Percentiles rank a stretch among this genome's conserved stretches.
Evolutionary conservation across 2,329 filamentous ascomycete genomes (phyloP).

Genomic region (Hymenoscyphus albidus): DNA sequence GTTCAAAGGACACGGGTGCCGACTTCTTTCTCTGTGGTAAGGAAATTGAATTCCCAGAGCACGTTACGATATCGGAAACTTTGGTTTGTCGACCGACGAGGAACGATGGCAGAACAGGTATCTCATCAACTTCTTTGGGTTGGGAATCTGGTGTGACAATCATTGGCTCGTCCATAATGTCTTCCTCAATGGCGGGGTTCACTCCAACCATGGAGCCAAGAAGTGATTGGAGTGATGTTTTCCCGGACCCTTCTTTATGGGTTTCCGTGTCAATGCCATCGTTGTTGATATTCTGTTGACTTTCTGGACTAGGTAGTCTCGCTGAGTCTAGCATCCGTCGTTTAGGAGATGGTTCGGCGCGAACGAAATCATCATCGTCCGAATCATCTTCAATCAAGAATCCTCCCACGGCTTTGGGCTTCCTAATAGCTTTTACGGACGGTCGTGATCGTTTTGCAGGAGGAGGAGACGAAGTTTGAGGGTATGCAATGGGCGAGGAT

Average conservation of each 20-base stretch:
- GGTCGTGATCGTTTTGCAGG: constrained; percentile 38
- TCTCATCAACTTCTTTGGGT: neutral
- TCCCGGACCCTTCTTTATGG: neutral
- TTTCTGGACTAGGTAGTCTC: constrained; percentile 15
- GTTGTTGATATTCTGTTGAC: neutral
- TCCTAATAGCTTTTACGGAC: constrained; percentile 32
- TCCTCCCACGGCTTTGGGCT: constrained; percentile 39
- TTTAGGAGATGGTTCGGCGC: constrained; percentile 40
- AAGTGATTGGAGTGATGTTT: constrained; percentile 7
- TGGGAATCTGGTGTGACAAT: constrained; percentile 6
- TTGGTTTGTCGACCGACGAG: constrained; percentile 19
- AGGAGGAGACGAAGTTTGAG: constrained; percentile 31
- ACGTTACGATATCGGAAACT: constrained; percentile 29
- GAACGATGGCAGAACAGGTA: constrained; percentile 24
- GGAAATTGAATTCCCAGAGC: constrained; percentile 49
- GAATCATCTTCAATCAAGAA: constrained; percentile 45
- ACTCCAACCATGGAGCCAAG: constrained; percentile 2
- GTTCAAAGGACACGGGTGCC: constrained; percentile 55
- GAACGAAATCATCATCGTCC: constrained; percentile 35
- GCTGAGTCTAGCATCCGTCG: constrained; percentile 41
- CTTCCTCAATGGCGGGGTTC: neutral
- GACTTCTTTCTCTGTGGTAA: constrained; percentile 52
- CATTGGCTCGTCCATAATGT: neutral
- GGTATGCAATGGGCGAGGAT: constrained; percentile 52
- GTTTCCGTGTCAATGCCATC: neutral